Evolutionary conservation across 2,329 filamentous ascomycete species (phyloP), one percentile per base, ranked within the genome.

Genomic region (Nectriaceae sp.): DNA sequence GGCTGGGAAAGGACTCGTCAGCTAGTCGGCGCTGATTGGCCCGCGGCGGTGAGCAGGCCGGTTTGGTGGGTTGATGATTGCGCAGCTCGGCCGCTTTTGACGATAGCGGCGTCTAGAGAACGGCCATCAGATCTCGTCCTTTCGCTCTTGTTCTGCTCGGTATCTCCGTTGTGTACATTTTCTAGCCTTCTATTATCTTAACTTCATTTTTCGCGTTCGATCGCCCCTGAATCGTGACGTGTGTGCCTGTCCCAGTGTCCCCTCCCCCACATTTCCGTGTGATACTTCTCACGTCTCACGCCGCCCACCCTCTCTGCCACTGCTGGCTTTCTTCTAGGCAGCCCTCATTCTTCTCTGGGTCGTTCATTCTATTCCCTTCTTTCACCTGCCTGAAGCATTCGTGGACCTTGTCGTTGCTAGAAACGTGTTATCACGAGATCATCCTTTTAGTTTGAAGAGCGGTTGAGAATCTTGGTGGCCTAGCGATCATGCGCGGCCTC

Each of bases 1-100:
- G 33, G 33, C 48, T 54, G 56, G 54, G 50, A 47, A 52, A 50
- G 59, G 62, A 65, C 65, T 70, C 67, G 67, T 70, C 63, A 70
- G 65, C 67, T 64, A 39, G 38, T 51, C 43, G 42, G 26, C 35
- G 33, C 42, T 62, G 52, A 68, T 70, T 70, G 67, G 61, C 45
- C 42, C 16, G 16, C 21, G 31, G 11, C 6, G n/a, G 15, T 15
- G 11, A 26, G 24, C 16, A 38, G 37, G 16, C 16, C n/a, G n/a
- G 20, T 36, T 11, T 22, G 31, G 44, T 51, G 55, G 55, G 35
- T 49, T 48, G 49, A 52, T 52, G 55, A 49, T 58, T 60, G 57
- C 59, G 59, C 47, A 52, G 49, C 49, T 39, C 26, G 38, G 35
- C 46, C 42, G 19, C 20, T 41, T 29, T 42, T 29, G 11, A 31